A percentile compares a stretch with the other conserved stretches of the same genome.
Evolutionary conservation across 352 stramenopile species (phyloP).

Genomic region (Pythium aquatile): DNA sequence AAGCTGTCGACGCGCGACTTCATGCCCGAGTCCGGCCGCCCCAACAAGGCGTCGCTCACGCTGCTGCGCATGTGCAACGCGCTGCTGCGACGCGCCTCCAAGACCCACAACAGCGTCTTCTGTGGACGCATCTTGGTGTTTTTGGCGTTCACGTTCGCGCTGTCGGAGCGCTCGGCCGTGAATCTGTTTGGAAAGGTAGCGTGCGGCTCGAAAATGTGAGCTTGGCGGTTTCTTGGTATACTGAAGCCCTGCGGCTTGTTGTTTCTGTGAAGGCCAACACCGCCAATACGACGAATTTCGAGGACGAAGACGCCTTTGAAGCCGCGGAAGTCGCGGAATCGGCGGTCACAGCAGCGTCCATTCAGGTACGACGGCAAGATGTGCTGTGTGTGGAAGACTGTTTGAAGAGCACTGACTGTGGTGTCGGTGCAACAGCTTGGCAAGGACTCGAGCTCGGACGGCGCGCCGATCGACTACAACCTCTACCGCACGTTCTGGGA

Average conservation of each 20-base stretch:
- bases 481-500: constrained; percentile 91
- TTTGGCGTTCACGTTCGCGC: constrained; percentile 81
- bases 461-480: constrained; percentile 84
- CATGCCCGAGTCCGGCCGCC: constrained; percentile 55
- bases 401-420: no score
- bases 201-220: not conserved
- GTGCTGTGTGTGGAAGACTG: no score
- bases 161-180: constrained; percentile 83
- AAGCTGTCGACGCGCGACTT: constrained; percentile 72
- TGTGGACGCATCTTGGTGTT: constrained; percentile 87
- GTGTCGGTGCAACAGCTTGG: constrained; percentile 39
- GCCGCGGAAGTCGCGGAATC: constrained; percentile 51
- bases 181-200: constrained; percentile 75
- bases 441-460: constrained; percentile 39
- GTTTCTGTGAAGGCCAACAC: constrained; percentile 51
- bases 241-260: not conserved
- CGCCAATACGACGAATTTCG: constrained; percentile 74
- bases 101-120: constrained; percentile 90
- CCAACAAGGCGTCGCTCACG: constrained; percentile 80
- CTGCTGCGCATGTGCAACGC: constrained; percentile 84
- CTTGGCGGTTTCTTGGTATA: not conserved
- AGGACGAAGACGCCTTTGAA: constrained; percentile 79
- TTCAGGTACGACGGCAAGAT: constrained; percentile 14
- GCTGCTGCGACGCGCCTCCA: constrained; percentile 78
- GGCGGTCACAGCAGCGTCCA: not conserved